phyloP scores from a whole-genome alignment of 345 rosid genomes.

The Populus deltoides region DNA sequence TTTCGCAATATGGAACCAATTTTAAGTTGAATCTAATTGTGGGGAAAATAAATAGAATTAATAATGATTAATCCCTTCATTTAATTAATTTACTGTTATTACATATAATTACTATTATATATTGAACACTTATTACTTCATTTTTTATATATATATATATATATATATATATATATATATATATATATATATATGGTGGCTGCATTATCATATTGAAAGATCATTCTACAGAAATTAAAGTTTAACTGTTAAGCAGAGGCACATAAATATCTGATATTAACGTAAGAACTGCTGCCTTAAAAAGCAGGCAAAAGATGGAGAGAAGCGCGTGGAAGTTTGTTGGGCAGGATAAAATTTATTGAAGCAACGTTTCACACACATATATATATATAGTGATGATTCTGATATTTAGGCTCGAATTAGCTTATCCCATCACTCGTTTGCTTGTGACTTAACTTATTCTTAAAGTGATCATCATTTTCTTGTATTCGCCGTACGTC shows the following conservation, averaged over 20 bases:
- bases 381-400: background rate
- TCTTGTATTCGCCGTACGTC: slow-evolving; percentile 30
- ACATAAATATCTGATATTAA: background rate
- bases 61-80: background rate
- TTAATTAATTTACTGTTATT: no score
- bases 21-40: background rate
- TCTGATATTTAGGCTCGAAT: slow-evolving; percentile 10
- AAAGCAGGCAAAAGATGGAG: background rate
- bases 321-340: background rate
- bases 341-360: background rate
- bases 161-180: no score
- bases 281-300: background rate
- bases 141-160: no score
- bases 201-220: no score
- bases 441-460: slow-evolving; percentile 38
- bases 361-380: background rate
- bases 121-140: background rate
- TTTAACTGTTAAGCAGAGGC: no score
- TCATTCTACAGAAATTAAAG: no score
- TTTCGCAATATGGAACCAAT: no score
- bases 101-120: no score
- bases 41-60: background rate
- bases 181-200: background rate
- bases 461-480: slow-evolving; percentile 27
- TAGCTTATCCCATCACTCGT: slow-evolving; percentile 15